phyloP scores from a whole-genome alignment of 176 grass and related monocot species.

The Bromus sterilis region DNA sequence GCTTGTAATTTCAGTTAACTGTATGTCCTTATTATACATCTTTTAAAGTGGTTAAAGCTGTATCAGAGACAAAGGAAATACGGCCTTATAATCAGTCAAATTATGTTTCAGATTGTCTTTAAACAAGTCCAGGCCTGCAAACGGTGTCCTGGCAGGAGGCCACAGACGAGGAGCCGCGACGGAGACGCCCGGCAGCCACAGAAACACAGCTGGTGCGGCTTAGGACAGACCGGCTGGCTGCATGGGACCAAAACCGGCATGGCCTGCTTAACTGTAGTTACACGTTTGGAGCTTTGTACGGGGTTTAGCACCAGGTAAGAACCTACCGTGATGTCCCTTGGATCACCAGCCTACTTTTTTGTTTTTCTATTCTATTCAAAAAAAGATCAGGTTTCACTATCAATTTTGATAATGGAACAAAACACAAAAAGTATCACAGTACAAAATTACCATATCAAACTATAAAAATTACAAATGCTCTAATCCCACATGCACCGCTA shows the following conservation, averaged over 20 bases:
- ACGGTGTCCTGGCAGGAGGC: background rate
- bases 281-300: slow-evolving; percentile 10
- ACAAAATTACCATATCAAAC: too few species aligned
- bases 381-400: too few species aligned
- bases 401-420: too few species aligned
- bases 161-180: slow-evolving; percentile 9
- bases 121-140: slow-evolving; percentile 14
- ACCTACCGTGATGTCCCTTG: too few species aligned
- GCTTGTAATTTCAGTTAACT: background rate
- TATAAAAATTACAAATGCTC: too few species aligned
- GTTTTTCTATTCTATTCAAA: too few species aligned
- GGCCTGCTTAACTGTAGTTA: slow-evolving; percentile 27
- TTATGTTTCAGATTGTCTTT: background rate
- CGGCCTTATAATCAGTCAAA: background rate
- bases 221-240: background rate
- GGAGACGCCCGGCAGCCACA: background rate
- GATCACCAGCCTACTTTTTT: too few species aligned
- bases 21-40: background rate
- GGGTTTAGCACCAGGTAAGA: background rate
- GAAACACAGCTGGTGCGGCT: slow-evolving; percentile 8
- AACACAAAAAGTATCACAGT: too few species aligned
- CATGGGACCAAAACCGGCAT: background rate
- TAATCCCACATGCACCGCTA: too few species aligned
- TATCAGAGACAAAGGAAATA: background rate
- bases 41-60: background rate